Percentiles rank a stretch among this genome's conserved stretches.
These are phyloP conservation scores for Juglanconis oblonga DNA, from an alignment of 2,329 filamentous ascomycete genomes.

Conservation along the genomic window DNA sequence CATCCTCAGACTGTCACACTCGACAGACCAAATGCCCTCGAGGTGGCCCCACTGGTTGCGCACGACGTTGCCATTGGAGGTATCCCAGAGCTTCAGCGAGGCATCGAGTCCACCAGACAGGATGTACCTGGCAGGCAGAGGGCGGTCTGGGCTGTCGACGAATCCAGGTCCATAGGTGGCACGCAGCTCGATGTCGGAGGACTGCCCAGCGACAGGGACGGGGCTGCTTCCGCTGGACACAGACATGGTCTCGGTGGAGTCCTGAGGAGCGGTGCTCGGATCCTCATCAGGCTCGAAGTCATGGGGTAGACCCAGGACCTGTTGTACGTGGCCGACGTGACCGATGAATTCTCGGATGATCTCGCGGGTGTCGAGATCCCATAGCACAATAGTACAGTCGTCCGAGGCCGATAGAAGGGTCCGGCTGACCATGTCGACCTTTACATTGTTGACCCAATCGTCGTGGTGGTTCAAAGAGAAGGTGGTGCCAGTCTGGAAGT, in stretches of 20 bases:
- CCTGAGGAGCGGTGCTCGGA: conserved; percentile 37
- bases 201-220: conserved; percentile 31
- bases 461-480: conserved; percentile 79
- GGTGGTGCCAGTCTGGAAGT: conserved; percentile 79
- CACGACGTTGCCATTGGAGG: conserved; percentile 74
- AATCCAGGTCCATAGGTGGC: conserved; percentile 62
- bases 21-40: conserved; percentile 92
- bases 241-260: conserved; percentile 53
- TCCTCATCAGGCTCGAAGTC: conserved; percentile 88
- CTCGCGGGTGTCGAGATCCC: conserved; percentile 82
- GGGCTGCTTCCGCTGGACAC: conserved; percentile 45
- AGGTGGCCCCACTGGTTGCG: conserved; percentile 96
- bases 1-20: conserved; percentile 81
- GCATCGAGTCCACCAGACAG: conserved; percentile 88
- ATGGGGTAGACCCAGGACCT: conserved; percentile 76
- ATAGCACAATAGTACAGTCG: conserved; percentile 85
- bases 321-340: conserved; percentile 93
- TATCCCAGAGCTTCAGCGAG: conserved; percentile 91
- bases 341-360: conserved; percentile 79
- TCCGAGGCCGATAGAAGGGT: conserved; percentile 93
- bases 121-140: conserved; percentile 84
- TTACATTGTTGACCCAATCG: conserved; percentile 97
- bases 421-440: conserved; percentile 75
- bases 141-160: conserved; percentile 57
- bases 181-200: conserved; percentile 41